phyloP scores from a whole-genome alignment of 1,139 yeast species.

The Diutina sp. region DNA sequence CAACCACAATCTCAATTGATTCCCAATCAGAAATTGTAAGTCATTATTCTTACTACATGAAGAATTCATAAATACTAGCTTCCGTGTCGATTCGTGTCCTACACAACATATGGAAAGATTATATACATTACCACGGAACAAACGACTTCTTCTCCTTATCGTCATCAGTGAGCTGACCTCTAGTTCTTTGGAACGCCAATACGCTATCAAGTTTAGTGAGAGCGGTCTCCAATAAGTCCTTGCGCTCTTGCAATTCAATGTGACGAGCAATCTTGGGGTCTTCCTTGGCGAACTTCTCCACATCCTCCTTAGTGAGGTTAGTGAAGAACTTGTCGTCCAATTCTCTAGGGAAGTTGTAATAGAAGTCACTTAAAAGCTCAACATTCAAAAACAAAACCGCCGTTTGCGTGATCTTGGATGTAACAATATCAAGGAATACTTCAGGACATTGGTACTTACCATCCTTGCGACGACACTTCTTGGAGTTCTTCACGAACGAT shows the following conservation, averaged over 20 bases:
- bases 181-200: constrained; percentile 8
- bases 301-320: constrained; percentile 56
- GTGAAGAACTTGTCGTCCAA: constrained; percentile 64
- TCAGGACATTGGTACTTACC: constrained; percentile 92
- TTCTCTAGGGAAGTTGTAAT: constrained; percentile 91
- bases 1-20: too few species aligned
- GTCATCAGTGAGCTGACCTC: neutral
- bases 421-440: constrained; percentile 81
- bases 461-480: constrained; percentile 60
- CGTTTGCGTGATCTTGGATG: constrained; percentile 82
- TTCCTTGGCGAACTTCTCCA: constrained; percentile 86
- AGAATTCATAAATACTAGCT: neutral
- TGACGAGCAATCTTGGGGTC: constrained; percentile 86
- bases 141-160: neutral
- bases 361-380: constrained; percentile 86
- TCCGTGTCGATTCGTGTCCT: neutral
- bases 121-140: neutral
- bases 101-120: neutral
- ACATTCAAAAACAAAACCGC: constrained; percentile 89
- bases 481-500: constrained; percentile 60
- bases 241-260: constrained; percentile 85
- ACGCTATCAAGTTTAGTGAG: constrained; percentile 79
- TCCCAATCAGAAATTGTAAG: too few species aligned
- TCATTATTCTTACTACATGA: too few species aligned
- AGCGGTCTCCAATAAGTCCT: constrained; percentile 78